Evolutionary conservation across 2,329 filamentous ascomycete genomes (phyloP).

Genomic region (Exophiala viscosa): DNA sequence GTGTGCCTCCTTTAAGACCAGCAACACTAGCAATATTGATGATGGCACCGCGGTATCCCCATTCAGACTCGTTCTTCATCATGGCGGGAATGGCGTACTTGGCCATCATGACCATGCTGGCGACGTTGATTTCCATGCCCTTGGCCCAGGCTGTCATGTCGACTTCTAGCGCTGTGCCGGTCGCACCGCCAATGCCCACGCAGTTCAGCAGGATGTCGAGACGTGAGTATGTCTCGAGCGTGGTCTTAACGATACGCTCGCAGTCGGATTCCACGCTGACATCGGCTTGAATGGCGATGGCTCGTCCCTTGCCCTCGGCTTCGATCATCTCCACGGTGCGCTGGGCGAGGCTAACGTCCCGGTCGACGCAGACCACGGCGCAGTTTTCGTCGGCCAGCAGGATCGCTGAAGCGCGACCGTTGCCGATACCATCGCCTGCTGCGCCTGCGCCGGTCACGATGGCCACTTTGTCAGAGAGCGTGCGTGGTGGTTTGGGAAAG

Average conservation of each 20-base stretch:
- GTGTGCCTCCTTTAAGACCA: slow-evolving; percentile 53
- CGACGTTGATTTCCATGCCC: slow-evolving; percentile 60
- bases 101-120: slow-evolving; percentile 62
- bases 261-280: slow-evolving; percentile 56
- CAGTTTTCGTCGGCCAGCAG: slow-evolving; percentile 58
- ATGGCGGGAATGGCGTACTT: slow-evolving; percentile 61
- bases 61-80: slow-evolving; percentile 49
- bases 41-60: slow-evolving; percentile 47
- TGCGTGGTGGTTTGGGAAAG: slow-evolving; percentile 26
- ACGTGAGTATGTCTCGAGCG: slow-evolving; percentile 51
- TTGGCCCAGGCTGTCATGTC: slow-evolving; percentile 57
- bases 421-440: slow-evolving; percentile 56
- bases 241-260: slow-evolving; percentile 37
- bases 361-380: slow-evolving; percentile 57
- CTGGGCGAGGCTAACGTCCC: slow-evolving; percentile 48
- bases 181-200: slow-evolving; percentile 59
- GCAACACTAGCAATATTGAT: slow-evolving; percentile 63
- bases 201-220: slow-evolving; percentile 64
- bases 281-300: slow-evolving; percentile 48
- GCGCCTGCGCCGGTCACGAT: slow-evolving; percentile 61
- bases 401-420: slow-evolving; percentile 57
- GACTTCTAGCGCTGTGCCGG: slow-evolving; percentile 58
- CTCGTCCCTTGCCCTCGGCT: slow-evolving; percentile 39
- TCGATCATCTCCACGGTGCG: slow-evolving; percentile 54
- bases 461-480: slow-evolving; percentile 32